A percentile compares a stretch with the other conserved stretches of the same genome.
Conservation (phyloP, 2,329 filamentous ascomycete species). For the Fusarium siculi region DNA sequence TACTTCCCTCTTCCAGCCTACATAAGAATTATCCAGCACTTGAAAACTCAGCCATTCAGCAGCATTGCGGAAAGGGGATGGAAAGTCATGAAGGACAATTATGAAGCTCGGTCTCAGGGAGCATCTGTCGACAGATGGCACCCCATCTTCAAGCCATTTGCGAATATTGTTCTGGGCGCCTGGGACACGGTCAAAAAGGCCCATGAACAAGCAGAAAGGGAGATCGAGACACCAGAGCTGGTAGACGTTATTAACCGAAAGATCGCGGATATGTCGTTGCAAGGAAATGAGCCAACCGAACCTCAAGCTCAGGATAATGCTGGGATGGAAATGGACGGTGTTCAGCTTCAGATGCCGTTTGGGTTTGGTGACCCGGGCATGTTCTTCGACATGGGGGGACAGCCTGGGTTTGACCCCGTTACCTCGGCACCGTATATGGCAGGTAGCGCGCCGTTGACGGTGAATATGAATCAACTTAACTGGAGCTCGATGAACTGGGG, state of each 20-base stretch:
- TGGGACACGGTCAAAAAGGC: not conserved
- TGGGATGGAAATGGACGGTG: not conserved
- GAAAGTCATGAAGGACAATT: slow-evolving; percentile 8
- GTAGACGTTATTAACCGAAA: not conserved
- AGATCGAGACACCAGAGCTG: not conserved
- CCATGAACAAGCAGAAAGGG: not conserved
- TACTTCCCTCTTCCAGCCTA: slow-evolving; percentile 56
- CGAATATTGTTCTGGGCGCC: not conserved
- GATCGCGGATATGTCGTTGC: not conserved
- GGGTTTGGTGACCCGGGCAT: not conserved
- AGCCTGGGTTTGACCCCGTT: not conserved
- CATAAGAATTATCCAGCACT: slow-evolving; percentile 51
- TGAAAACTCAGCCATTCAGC: slow-evolving; percentile 31
- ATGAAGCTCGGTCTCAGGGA: not conserved
- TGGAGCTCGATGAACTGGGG: slow-evolving; percentile 8
- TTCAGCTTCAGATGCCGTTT: not conserved
- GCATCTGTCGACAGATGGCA: not conserved
- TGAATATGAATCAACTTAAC: not conserved
- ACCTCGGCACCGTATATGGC: not conserved
- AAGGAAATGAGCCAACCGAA: accelerated
- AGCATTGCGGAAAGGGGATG: not conserved
- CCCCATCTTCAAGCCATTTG: not conserved
- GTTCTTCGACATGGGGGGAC: not conserved
- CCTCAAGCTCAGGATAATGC: accelerated
- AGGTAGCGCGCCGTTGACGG: not conserved